Evolutionary conservation across 352 stramenopile genomes (phyloP).

Genomic region (Globisporangium rhizosaccharum): DNA sequence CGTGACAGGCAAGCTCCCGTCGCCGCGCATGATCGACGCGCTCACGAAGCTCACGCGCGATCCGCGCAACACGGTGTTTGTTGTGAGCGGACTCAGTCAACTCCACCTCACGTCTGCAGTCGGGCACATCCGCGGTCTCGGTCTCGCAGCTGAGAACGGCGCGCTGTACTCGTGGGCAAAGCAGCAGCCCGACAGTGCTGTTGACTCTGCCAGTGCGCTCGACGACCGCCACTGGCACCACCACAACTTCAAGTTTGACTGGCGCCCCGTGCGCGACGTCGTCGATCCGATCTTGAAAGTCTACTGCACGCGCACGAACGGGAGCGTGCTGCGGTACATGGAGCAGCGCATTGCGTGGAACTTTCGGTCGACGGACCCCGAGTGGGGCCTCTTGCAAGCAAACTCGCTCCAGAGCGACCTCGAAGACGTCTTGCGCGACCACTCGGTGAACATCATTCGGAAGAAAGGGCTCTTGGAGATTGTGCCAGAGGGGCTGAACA

Average conservation of each 20-base stretch:
- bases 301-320: slow-evolving; percentile 95
- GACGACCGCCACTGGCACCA: slow-evolving; percentile 66
- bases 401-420: slow-evolving; percentile 90
- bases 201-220: slow-evolving; percentile 1
- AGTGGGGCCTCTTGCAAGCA: slow-evolving; percentile 95
- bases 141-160: slow-evolving; percentile 93
- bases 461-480: slow-evolving; percentile 95
- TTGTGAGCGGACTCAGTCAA: slow-evolving; percentile 93
- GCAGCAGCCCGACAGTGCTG: slow-evolving; percentile 23
- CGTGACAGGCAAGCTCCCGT: slow-evolving; percentile 91
- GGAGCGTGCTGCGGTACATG: slow-evolving; percentile 90
- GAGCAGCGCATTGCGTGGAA: slow-evolving; percentile 96
- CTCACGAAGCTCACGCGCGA: slow-evolving; percentile 88
- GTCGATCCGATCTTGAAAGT: slow-evolving; percentile 93
- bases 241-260: slow-evolving; percentile 85
- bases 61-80: slow-evolving; percentile 94
- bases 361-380: slow-evolving; percentile 95
- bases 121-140: slow-evolving; percentile 90
- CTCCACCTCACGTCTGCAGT: slow-evolving; percentile 89
- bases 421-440: slow-evolving; percentile 69
- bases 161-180: slow-evolving; percentile 90
- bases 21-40: slow-evolving; percentile 83
- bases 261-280: slow-evolving; percentile 88
- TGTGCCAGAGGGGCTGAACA: slow-evolving; percentile 93
- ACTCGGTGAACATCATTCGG: slow-evolving; percentile 70